Evolutionary conservation across 2,329 filamentous ascomycete genomes (phyloP).

Genomic region (Alternaria atra): DNA sequence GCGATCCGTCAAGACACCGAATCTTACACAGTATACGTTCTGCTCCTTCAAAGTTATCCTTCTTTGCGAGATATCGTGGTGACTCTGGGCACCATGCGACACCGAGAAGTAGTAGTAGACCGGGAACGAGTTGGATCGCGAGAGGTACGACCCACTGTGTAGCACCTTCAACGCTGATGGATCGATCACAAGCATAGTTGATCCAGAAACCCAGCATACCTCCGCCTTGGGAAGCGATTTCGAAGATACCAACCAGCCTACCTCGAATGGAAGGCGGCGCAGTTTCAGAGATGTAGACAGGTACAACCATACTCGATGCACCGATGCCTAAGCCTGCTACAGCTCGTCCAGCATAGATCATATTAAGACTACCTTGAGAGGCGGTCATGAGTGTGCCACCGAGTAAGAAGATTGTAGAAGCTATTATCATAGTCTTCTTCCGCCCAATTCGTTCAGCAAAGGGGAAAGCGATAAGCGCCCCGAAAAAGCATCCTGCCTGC

Average conservation of each 20-base stretch:
- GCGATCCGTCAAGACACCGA: constrained; percentile 55
- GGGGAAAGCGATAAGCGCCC: constrained; percentile 54
- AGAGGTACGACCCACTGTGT: constrained; percentile 72
- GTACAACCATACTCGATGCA: constrained; percentile 49
- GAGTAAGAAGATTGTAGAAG: constrained; percentile 55
- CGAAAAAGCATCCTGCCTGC: constrained; percentile 50
- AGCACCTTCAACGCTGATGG: constrained; percentile 56
- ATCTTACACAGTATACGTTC: constrained; percentile 54
- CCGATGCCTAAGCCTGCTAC: constrained; percentile 53
- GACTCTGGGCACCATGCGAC: constrained; percentile 51
- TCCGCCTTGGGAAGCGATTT: constrained; percentile 71
- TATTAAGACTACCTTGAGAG: constrained; percentile 45
- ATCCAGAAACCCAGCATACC: constrained; percentile 60
- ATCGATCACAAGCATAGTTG: constrained; percentile 53
- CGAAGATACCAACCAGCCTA: constrained; percentile 72
- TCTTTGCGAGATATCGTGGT: constrained; percentile 42
- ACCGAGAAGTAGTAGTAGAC: constrained; percentile 47
- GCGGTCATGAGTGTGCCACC: constrained; percentile 54
- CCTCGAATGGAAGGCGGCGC: constrained; percentile 71
- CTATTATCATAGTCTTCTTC: constrained; percentile 59
- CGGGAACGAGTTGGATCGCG: constrained; percentile 56
- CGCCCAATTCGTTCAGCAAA: constrained; percentile 61
- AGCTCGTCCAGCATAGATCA: constrained; percentile 50
- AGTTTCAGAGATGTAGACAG: constrained; percentile 52
- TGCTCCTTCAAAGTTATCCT: constrained; percentile 52